Evolutionary conservation across 2,329 filamentous ascomycete species (phyloP).

Genomic region (Phyllosticta citrichinensis): DNA sequence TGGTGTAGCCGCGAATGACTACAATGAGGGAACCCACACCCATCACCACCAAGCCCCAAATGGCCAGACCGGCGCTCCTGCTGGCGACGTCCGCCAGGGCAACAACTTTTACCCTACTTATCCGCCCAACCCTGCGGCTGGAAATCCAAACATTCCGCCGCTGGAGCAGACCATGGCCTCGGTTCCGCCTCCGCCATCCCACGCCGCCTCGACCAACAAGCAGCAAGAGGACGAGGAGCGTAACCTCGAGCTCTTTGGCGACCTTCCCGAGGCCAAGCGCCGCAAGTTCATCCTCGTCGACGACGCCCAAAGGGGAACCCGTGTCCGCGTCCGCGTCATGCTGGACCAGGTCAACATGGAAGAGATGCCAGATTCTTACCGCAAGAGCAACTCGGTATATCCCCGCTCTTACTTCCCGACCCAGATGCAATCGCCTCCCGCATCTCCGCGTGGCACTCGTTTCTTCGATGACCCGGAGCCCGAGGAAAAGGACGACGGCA

Average conservation of each 20-base stretch:
- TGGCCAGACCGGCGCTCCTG: conserved; percentile 39
- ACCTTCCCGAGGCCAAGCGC: conserved; percentile 80
- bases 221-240: conserved; percentile 46
- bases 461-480: conserved; percentile 56
- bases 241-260: conserved; percentile 69
- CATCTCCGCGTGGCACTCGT: conserved; percentile 61
- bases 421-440: conserved; percentile 81
- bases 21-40: conserved; percentile 51
- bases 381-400: conserved; percentile 79
- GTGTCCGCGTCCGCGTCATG: conserved; percentile 81
- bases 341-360: conserved; percentile 90
- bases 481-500: conserved; percentile 46
- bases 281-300: conserved; percentile 96
- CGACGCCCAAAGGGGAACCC: conserved; percentile 68
- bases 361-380: conserved; percentile 92
- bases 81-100: conserved; percentile 59
- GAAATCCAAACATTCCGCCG: conserved; percentile 52
- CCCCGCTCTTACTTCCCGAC: conserved; percentile 86
- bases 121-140: conserved; percentile 46
- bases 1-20: conserved; percentile 47
- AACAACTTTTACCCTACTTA: conserved; percentile 70
- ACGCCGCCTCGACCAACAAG: conserved; percentile 32
- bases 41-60: conserved; percentile 57
- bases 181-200: conserved; percentile 31
- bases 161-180: conserved; percentile 49